A percentile compares a stretch with the other conserved stretches of the same genome.
Evolutionary conservation across 441 rosid species (phyloP).

Genomic region (Rhodomyrtus psidioides): DNA sequence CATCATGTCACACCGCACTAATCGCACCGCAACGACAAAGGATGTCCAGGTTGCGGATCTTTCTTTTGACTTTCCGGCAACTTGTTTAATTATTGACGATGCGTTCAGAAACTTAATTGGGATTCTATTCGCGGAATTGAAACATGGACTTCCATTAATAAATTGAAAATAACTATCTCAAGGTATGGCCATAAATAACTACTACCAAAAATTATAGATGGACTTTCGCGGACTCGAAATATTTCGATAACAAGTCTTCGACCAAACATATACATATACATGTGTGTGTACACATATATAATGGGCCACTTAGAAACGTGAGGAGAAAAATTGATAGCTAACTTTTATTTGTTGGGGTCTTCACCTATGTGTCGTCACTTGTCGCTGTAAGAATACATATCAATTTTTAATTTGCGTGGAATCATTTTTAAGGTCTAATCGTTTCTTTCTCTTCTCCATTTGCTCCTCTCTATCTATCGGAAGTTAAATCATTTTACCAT

Average conservation of each 20-base stretch:
- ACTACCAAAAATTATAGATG: not conserved
- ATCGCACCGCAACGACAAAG: not conserved
- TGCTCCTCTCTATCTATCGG: not conserved
- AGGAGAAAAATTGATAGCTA: not conserved
- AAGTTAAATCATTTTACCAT: not conserved
- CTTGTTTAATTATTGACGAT: not conserved
- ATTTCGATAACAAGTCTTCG: not conserved
- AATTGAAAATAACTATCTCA: not conserved
- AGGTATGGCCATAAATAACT: not conserved
- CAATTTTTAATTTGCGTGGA: not conserved
- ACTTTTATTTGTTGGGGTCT: not conserved
- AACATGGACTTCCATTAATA: not conserved
- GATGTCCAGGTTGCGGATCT: not conserved
- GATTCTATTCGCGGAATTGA: not conserved
- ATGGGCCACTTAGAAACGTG: not conserved
- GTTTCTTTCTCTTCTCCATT: not conserved
- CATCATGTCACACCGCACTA: not conserved
- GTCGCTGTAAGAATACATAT: not conserved
- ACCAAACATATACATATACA: no score
- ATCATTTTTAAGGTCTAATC: not conserved
- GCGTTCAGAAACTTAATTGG: not conserved
- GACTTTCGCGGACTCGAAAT: not conserved
- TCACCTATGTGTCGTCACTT: not conserved
- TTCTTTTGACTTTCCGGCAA: not conserved
- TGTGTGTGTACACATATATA: no score